Base-by-base conservation (phyloP, 2,329 filamentous ascomycete species). In the Fusarium albosuccineum region DNA sequence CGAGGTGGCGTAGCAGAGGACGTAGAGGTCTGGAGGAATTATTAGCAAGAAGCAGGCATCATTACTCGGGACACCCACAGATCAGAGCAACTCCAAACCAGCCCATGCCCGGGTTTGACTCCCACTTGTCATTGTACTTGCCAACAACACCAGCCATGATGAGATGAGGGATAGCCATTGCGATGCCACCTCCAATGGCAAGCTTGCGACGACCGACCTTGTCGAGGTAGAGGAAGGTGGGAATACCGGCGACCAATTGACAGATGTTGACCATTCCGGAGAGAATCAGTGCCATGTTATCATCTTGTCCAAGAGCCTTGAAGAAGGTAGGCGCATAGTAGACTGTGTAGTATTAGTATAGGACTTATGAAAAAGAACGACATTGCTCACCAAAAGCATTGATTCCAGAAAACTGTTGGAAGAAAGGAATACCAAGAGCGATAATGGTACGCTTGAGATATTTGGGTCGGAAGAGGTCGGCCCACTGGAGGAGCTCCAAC, bases 391-490 rank as follows among this genome's bases (percentile, higher is more conserved):
- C 45, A 13, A 49, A 49, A 10, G 45, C 45, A 13, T 49, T 49
- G 3, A 49, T 49, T 49, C 45, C 45, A 11, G 6, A 9, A 7
- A 49, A 49, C 8, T 49, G 45, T 3, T 49, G 45, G 5, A 49
- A 49, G 34, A 49, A 49, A 0, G 45, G 45, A 5, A 49, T 49
- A 11, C 45, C 45, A 33, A 49, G 45, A 34, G 45, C 45, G 2
- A 51, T 62, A 6, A 73, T 54, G 0, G 79, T 82, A 53, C 82
- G 76, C 72, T 78, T 77, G 72, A 80, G 79, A 63, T 78, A 81
- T 36, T 81, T 81, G 10, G 75, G 75, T 26, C 73, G 77, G 76
- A 86, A 85, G 52, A 83, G 80, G 62, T 86, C 83, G 1, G 71
- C 55, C 83, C 83, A 85, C 4, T 77, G 74, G 2, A 74, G 73